Conservation (phyloP, 805 yeast species). For the Scheffersomyces amazonensis region DNA sequence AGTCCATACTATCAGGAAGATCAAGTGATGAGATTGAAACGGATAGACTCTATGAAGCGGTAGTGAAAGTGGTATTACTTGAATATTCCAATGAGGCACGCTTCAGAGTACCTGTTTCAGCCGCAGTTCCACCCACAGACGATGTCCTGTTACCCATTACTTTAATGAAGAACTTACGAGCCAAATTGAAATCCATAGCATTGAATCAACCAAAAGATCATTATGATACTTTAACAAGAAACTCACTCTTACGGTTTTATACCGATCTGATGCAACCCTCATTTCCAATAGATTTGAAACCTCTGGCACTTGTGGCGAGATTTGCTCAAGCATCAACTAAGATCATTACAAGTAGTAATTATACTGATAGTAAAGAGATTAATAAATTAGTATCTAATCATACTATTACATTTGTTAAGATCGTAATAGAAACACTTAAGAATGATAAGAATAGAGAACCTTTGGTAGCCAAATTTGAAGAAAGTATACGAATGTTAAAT, state of each 20-base stretch:
- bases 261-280: slow-evolving; percentile 54
- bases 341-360: slow-evolving; percentile 45
- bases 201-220: slow-evolving; percentile 33
- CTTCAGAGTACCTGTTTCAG: slow-evolving; percentile 37
- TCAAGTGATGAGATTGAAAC: slow-evolving; percentile 14
- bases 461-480: slow-evolving; percentile 37
- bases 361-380: slow-evolving; percentile 24
- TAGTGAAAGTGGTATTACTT: slow-evolving; percentile 53
- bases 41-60: slow-evolving; percentile 44
- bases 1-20: not conserved
- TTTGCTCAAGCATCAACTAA: slow-evolving; percentile 53
- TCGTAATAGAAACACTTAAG: slow-evolving; percentile 34
- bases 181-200: slow-evolving; percentile 43
- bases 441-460: slow-evolving; percentile 37
- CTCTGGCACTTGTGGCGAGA: slow-evolving; percentile 36
- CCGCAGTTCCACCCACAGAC: slow-evolving; percentile 4
- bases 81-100: slow-evolving; percentile 66
- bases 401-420: slow-evolving; percentile 32
- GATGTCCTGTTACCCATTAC: slow-evolving; percentile 37
- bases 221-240: slow-evolving; percentile 49
- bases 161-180: slow-evolving; percentile 37
- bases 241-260: slow-evolving; percentile 61
- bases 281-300: slow-evolving; percentile 27
- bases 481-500: slow-evolving; percentile 2
- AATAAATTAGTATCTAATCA: slow-evolving; percentile 34